phyloP scores from a whole-genome alignment of 225 moss, liverwort and hornwort genomes.

The Lunularia cruciata region DNA sequence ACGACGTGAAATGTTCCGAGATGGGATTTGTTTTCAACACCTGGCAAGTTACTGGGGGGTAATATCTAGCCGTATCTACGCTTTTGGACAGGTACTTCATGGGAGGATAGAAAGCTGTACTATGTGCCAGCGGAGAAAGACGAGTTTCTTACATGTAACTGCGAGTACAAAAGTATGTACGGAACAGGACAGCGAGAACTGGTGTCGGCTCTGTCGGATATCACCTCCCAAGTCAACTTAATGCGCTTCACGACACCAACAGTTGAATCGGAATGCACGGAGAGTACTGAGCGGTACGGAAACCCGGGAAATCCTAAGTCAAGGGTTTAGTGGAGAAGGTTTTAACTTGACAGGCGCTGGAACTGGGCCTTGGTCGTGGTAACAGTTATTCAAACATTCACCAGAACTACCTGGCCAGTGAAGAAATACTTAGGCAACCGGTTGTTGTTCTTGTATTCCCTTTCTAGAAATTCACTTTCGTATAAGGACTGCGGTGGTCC shows the following conservation, averaged over 20 bases:
- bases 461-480: no score
- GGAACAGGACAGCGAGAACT: conserved; percentile 14
- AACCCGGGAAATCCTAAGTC: neutral
- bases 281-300: conserved; percentile 13
- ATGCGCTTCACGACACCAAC: conserved; percentile 1
- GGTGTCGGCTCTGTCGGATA: neutral
- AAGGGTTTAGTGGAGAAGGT: conserved; percentile 8
- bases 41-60: neutral
- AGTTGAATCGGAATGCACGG: conserved; percentile 1
- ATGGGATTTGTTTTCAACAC: no score
- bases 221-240: conserved; percentile 14
- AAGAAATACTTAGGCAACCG: no score
- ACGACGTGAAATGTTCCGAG: no score
- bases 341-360: no score
- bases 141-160: neutral
- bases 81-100: neutral
- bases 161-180: conserved; percentile 4
- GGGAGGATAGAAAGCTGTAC: neutral
- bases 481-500: no score
- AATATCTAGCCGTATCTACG: neutral
- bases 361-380: no score
- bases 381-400: no score
- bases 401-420: no score
- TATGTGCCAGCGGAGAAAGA: no score
- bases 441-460: no score